Conservation (phyloP, 306 rosid species). For the Lotus japonicus region DNA sequence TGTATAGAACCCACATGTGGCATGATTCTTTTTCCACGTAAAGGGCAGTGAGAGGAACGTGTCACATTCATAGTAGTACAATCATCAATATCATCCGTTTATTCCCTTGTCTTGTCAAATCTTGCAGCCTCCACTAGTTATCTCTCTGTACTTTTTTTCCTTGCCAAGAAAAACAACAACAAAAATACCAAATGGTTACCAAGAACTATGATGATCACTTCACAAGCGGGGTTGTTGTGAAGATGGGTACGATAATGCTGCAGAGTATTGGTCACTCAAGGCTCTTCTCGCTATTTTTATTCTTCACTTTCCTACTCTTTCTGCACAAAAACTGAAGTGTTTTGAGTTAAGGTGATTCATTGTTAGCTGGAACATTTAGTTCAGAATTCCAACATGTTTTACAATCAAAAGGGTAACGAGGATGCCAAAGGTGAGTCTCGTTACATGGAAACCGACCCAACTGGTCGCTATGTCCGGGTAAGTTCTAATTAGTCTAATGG, state of each 20-base stretch:
- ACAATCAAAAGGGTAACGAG: constrained; percentile 23
- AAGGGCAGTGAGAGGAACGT: constrained; percentile 1
- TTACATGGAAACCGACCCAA: constrained; percentile 70
- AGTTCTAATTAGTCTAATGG: constrained; percentile 14
- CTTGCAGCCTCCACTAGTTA: constrained; percentile 3
- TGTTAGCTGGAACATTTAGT: too few species aligned
- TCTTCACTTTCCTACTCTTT: neutral
- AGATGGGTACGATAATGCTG: constrained; percentile 58
- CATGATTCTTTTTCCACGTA: too few species aligned
- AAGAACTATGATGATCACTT: constrained; percentile 39
- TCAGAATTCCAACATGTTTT: constrained; percentile 45
- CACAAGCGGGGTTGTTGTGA: constrained; percentile 33
- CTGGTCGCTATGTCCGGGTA: constrained; percentile 79
- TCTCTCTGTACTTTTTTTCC: neutral
- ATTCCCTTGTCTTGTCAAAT: constrained; percentile 19
- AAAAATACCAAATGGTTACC: constrained; percentile 35
- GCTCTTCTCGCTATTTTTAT: constrained; percentile 45
- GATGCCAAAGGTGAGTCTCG: constrained; percentile 25
- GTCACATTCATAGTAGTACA: constrained; percentile 11
- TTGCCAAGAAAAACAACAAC: neutral
- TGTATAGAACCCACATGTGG: neutral
- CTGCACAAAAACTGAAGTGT: neutral
- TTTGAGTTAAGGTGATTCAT: neutral
- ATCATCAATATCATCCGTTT: neutral
- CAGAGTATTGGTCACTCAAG: constrained; percentile 50